phyloP scores from a whole-genome alignment of 345 rosid genomes.

The Murraya koenigii region DNA sequence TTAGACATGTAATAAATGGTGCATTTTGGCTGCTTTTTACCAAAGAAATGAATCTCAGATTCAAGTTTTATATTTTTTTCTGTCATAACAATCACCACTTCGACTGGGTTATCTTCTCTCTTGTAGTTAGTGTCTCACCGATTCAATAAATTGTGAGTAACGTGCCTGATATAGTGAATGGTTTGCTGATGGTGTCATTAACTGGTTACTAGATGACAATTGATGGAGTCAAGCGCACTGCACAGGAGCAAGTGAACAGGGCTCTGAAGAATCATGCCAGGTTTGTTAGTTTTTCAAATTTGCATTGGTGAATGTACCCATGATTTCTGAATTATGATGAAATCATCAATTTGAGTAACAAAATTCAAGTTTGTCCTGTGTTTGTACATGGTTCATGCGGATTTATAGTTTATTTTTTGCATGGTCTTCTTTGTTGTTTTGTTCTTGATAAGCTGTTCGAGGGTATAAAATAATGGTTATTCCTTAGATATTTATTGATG shows the following conservation, averaged over 20 bases:
- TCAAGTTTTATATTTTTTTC: background rate
- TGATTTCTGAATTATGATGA: background rate
- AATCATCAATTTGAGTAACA: background rate
- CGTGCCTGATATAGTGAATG: constrained; percentile 12
- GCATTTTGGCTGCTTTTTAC: background rate
- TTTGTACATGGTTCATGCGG: background rate
- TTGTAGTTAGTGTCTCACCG: background rate
- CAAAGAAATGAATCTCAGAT: background rate
- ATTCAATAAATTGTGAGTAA: background rate
- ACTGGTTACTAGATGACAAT: constrained; percentile 71
- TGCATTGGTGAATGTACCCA: background rate
- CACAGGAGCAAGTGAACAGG: constrained; percentile 86
- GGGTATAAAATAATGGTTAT: background rate
- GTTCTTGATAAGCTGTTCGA: background rate
- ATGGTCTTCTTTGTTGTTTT: constrained; percentile 2
- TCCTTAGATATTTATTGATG: background rate
- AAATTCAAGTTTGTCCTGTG: background rate
- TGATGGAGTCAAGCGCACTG: constrained; percentile 93
- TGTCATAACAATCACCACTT: background rate
- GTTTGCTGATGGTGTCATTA: constrained; percentile 7
- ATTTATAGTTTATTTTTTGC: background rate
- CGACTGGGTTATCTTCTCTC: background rate
- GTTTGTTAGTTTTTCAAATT: constrained; percentile 31
- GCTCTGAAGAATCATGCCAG: constrained; percentile 92
- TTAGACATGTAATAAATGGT: background rate